A percentile compares a stretch with the other conserved stretches of the same genome.
These are phyloP conservation scores for Hanseniaspora sp. DNA, from an alignment of 1,139 yeast genomes.

Conservation along the genomic window DNA sequence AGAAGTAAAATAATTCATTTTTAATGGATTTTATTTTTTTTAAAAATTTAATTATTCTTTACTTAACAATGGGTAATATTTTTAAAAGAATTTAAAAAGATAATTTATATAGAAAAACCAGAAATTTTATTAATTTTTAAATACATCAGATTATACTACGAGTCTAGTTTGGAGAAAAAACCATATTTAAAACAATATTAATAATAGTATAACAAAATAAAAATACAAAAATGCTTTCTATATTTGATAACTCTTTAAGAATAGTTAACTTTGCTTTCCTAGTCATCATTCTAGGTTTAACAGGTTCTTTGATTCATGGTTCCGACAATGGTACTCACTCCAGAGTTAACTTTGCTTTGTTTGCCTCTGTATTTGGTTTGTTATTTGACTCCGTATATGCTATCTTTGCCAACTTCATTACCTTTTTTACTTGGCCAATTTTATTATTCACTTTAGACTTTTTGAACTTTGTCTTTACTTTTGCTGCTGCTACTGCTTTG, in stretches of 20 bases:
- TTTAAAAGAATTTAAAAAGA: too few species aligned
- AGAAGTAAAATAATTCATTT: background rate
- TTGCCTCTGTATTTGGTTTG: conserved; percentile 76
- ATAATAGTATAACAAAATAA: background rate
- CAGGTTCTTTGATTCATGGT: conserved; percentile 72
- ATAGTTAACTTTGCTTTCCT: conserved; percentile 61
- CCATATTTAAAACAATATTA: background rate
- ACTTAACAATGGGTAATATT: too few species aligned
- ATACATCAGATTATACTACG: too few species aligned
- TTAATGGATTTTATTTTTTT: too few species aligned
- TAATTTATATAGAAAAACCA: too few species aligned
- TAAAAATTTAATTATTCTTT: too few species aligned
- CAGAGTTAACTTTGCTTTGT: conserved; percentile 80
- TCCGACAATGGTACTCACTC: conserved; percentile 38
- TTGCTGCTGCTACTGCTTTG: conserved; percentile 87
- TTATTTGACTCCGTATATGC: conserved; percentile 75
- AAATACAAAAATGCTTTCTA: conserved; percentile 27
- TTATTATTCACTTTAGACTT: conserved; percentile 65
- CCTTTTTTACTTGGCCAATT: conserved; percentile 79
- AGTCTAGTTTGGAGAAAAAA: background rate
- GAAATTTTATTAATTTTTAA: too few species aligned
- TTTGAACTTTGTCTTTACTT: conserved; percentile 79
- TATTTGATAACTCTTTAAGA: conserved; percentile 69
- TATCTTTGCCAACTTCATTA: conserved; percentile 61
- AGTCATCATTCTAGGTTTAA: conserved; percentile 68